phyloP scores from a whole-genome alignment of 176 grass and related monocot genomes.

The Chloris gayana region DNA sequence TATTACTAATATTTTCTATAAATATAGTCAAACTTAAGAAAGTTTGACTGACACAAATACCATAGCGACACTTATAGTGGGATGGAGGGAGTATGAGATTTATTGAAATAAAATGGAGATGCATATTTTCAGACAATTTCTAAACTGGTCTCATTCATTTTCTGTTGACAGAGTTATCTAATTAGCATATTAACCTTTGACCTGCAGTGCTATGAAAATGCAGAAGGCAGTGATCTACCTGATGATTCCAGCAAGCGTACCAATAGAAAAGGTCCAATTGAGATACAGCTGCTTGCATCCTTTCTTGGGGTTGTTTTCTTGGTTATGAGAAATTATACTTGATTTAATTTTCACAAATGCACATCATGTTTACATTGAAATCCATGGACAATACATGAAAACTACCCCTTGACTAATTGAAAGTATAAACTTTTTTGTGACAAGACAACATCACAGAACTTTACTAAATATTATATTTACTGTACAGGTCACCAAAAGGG shows the following conservation, averaged over 20 bases:
- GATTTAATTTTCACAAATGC: neutral
- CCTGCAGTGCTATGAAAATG: conserved; percentile 12
- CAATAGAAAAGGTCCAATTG: conserved; percentile 36
- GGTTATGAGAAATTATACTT: neutral
- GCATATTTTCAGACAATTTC: neutral
- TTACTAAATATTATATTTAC: conserved; percentile 1
- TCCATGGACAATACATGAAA: neutral
- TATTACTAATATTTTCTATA: too few species aligned
- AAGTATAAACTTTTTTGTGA: neutral
- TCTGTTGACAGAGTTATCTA: neutral
- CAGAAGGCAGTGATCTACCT: neutral
- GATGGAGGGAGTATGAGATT: too few species aligned
- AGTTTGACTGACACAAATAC: too few species aligned
- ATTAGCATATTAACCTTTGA: conserved; percentile 12
- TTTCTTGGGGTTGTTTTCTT: neutral
- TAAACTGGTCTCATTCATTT: conserved; percentile 4
- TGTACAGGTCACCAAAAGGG: conserved; percentile 42
- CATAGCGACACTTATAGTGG: too few species aligned
- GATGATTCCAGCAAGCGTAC: conserved; percentile 4
- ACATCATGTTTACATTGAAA: conserved; percentile 5
- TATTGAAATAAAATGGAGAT: too few species aligned
- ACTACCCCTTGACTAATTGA: neutral
- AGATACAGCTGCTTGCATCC: neutral
- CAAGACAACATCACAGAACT: neutral
- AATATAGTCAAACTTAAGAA: too few species aligned